phyloP scores from a whole-genome alignment of 2,329 filamentous ascomycete species.

The Calonectria henricotiae region DNA sequence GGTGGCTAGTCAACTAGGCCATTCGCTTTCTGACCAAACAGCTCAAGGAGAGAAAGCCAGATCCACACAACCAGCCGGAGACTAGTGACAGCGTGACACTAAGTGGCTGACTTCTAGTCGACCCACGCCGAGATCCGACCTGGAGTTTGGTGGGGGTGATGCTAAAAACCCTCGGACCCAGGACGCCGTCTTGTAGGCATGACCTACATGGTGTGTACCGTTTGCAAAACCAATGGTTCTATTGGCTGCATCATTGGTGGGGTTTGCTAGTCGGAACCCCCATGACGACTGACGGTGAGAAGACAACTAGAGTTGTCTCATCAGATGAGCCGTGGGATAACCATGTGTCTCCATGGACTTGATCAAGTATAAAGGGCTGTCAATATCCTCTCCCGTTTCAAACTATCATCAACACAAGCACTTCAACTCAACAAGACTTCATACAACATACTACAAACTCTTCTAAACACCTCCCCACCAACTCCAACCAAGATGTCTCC shows the following conservation, averaged over 20 bases:
- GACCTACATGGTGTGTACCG: neutral
- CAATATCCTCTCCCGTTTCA: neutral
- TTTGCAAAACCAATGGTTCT: neutral
- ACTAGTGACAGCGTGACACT: neutral
- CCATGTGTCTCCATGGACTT: neutral
- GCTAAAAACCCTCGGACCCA: neutral
- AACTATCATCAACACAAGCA: neutral
- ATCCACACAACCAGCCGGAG: neutral
- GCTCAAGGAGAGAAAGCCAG: neutral
- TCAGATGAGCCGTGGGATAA: neutral
- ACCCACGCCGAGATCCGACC: neutral
- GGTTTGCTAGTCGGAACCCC: neutral
- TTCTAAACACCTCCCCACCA: neutral
- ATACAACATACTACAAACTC: neutral
- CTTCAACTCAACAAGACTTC: neutral
- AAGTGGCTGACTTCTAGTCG: neutral
- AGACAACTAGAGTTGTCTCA: neutral
- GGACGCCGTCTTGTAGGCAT: neutral
- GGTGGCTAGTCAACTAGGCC: neutral
- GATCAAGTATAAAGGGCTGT: neutral
- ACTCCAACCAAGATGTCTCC: constrained; percentile 1
- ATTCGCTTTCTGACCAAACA: neutral
- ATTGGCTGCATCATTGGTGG: neutral
- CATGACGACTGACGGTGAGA: neutral
- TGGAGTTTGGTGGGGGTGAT: neutral